Evolutionary conservation across 495 filamentous ascomycete species (phyloP).

Genomic region (Cudoniella acicularis): DNA sequence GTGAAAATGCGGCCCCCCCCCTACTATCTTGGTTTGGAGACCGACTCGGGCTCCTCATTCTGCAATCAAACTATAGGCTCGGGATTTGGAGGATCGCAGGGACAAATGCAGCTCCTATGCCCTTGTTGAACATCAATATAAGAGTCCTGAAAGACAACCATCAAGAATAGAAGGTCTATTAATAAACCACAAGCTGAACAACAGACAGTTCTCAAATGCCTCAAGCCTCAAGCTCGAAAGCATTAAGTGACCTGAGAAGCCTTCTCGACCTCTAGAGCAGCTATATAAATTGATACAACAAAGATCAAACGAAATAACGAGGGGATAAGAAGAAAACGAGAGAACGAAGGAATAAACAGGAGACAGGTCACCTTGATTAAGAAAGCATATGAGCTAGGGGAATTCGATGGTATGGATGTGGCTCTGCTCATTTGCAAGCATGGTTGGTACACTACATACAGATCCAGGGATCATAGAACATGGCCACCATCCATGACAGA

Average conservation of each 20-base stretch:
- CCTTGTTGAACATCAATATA: not conserved
- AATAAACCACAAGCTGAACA: not conserved
- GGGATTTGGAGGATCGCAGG: too few species aligned
- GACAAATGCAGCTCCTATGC: not conserved
- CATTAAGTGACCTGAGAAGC: not conserved
- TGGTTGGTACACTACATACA: conserved; percentile 13
- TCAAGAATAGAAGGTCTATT: not conserved
- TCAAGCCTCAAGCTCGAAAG: not conserved
- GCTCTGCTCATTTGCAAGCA: conserved; percentile 16
- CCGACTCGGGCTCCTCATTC: not conserved
- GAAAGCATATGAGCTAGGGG: conserved; percentile 11
- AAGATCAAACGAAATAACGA: not conserved
- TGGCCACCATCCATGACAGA: conserved; percentile 13
- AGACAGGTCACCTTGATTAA: not conserved
- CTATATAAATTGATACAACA: not conserved
- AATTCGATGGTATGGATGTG: conserved; percentile 11
- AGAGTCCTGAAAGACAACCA: not conserved
- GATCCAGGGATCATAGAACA: conserved; percentile 11
- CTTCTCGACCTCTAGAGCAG: not conserved
- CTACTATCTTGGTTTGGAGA: not conserved
- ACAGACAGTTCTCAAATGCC: not conserved
- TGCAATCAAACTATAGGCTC: too few species aligned
- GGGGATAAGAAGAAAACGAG: not conserved
- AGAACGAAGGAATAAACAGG: not conserved
- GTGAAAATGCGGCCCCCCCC: not conserved